phyloP scores from a whole-genome alignment of 108 stramenopile species.

The Fragilaria radians region DNA sequence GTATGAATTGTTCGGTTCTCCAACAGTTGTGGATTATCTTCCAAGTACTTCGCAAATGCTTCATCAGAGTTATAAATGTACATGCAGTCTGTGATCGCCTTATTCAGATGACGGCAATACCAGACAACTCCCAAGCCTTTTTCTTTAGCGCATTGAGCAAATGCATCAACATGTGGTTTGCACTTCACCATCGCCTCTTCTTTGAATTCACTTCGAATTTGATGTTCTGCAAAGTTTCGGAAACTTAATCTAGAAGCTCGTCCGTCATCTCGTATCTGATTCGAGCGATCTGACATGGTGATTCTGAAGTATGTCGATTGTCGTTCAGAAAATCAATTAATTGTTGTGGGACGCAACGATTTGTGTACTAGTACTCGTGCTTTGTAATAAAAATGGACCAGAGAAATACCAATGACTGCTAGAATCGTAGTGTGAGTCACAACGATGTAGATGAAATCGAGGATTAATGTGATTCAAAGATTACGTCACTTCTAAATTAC shows the following conservation, averaged over 20 bases:
- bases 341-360: no score
- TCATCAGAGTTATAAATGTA: slow-evolving; percentile 72
- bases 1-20: background rate
- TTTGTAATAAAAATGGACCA: no score
- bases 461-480: no score
- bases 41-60: slow-evolving; percentile 67
- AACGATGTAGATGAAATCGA: no score
- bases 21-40: slow-evolving; percentile 24
- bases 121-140: slow-evolving; percentile 79
- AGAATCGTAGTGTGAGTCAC: no score
- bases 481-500: background rate
- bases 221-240: slow-evolving; percentile 73
- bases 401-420: no score
- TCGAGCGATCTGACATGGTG: background rate
- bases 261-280: background rate
- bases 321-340: no score
- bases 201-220: slow-evolving; percentile 78
- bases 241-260: slow-evolving; percentile 52
- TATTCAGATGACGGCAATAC: slow-evolving; percentile 63
- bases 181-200: slow-evolving; percentile 74
- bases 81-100: slow-evolving; percentile 79
- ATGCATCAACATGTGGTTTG: slow-evolving; percentile 51
- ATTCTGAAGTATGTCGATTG: no score
- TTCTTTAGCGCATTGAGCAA: slow-evolving; percentile 78
- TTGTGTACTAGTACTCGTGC: no score